Conservation (phyloP, 2,329 filamentous ascomycete genomes). For the Cordyceps sp. region DNA sequence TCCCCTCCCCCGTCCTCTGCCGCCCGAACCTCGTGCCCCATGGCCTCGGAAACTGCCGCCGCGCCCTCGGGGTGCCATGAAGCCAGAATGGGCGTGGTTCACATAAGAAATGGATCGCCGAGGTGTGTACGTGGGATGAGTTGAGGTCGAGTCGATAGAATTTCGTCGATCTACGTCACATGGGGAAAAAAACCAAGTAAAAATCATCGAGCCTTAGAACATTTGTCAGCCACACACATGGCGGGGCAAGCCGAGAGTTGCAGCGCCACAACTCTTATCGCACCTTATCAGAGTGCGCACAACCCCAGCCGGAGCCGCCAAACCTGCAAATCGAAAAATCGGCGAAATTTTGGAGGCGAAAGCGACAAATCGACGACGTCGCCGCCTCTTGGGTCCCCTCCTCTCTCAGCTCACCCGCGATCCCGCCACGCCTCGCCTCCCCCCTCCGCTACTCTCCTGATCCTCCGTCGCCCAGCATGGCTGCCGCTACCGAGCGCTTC, state of each 20-base stretch:
- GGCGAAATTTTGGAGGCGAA: slow-evolving; percentile 24
- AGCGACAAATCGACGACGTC: slow-evolving; percentile 16
- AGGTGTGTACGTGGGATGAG: no score
- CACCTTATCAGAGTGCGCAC: slow-evolving; percentile 37
- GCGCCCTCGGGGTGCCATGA: slow-evolving; percentile 20
- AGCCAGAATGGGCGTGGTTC: no score
- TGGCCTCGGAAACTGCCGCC: slow-evolving; percentile 16
- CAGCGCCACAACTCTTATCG: slow-evolving; percentile 22
- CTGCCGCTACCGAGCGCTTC: slow-evolving; percentile 65
- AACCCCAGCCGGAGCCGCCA: slow-evolving; percentile 27
- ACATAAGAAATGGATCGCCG: no score
- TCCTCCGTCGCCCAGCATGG: slow-evolving; percentile 48
- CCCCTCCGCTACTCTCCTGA: slow-evolving; percentile 1
- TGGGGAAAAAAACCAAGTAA: neutral
- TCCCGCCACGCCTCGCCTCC: slow-evolving; percentile 5
- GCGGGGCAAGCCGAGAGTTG: neutral
- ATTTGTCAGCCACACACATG: neutral
- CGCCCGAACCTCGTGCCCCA: slow-evolving; percentile 11
- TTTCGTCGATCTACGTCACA: no score
- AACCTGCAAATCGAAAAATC: slow-evolving; percentile 25
- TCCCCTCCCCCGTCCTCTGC: neutral
- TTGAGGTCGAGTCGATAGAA: no score
- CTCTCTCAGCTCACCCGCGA: slow-evolving; percentile 5
- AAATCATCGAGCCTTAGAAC: neutral
- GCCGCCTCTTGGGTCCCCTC: slow-evolving; percentile 6